Conservation (phyloP, 2,329 filamentous ascomycete species). For the Helicocarpus griseus region DNA sequence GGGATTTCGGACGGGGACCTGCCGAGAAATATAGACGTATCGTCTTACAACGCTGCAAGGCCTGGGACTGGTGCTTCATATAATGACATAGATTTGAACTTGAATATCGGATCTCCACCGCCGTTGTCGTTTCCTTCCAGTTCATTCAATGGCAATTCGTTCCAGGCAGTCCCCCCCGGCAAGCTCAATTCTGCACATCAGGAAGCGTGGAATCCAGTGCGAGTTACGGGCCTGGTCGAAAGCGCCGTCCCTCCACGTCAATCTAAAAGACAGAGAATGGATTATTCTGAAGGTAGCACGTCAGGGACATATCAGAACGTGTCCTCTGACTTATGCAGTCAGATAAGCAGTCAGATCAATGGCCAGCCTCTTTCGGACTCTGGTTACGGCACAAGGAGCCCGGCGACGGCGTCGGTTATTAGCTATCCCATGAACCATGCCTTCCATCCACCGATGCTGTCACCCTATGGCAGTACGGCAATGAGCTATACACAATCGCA, state of each 20-base stretch:
- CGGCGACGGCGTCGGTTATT: slow-evolving; percentile 20
- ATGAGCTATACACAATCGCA: not conserved
- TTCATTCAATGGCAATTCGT: not conserved
- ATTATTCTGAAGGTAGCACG: slow-evolving; percentile 17
- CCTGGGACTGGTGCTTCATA: not conserved
- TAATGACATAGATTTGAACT: not conserved
- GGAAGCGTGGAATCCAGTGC: slow-evolving; percentile 26
- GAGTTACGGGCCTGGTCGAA: slow-evolving; percentile 18
- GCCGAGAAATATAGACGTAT: no score
- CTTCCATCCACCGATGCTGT: not conserved
- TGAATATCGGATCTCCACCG: not conserved
- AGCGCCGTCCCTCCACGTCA: slow-evolving; percentile 10
- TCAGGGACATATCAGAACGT: slow-evolving; percentile 20
- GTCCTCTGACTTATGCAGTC: slow-evolving; percentile 25
- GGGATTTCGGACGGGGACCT: slow-evolving; percentile 19
- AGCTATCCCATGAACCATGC: slow-evolving; percentile 18
- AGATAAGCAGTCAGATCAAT: slow-evolving; percentile 18
- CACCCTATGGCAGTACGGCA: not conserved
- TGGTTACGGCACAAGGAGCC: slow-evolving; percentile 25
- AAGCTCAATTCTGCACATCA: slow-evolving; percentile 10
- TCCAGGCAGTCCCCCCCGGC: not conserved
- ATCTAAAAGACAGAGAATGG: slow-evolving; percentile 12
- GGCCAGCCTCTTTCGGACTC: slow-evolving; percentile 25
- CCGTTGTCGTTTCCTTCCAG: not conserved
- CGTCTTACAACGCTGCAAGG: not conserved